These are phyloP conservation scores for Coemansia erecta DNA, from an alignment of 192 early-diverging fungal species.

Conservation along the genomic window DNA sequence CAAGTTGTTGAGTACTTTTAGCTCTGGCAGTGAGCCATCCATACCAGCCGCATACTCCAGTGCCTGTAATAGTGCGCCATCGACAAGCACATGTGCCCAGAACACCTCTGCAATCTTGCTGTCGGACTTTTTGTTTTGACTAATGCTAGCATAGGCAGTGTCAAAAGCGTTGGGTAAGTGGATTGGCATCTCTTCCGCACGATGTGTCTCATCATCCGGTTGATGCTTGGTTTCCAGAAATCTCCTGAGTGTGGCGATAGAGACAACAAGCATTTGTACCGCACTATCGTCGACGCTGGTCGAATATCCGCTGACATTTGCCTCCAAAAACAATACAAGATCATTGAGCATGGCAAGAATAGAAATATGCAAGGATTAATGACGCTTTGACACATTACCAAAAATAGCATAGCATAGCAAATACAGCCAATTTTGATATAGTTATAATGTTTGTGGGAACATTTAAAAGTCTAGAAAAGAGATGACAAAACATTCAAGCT, in stretches of 20 bases:
- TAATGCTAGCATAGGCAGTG: not conserved
- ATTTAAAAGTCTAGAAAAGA: not conserved
- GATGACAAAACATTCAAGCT: too few species aligned
- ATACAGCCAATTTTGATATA: not conserved
- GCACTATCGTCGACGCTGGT: not conserved
- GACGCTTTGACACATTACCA: too few species aligned
- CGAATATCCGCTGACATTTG: not conserved
- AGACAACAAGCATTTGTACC: not conserved
- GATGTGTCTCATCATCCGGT: too few species aligned
- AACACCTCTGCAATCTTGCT: constrained; percentile 10
- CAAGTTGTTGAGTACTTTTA: constrained; percentile 18
- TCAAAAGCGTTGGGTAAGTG: not conserved
- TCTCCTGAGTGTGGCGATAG: not conserved
- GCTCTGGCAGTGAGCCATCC: not conserved
- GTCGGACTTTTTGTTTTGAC: not conserved
- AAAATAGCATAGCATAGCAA: not conserved
- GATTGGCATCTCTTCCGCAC: too few species aligned
- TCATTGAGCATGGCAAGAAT: not conserved
- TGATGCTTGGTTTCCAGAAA: too few species aligned
- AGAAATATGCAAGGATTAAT: not conserved
- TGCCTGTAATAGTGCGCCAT: constrained; percentile 17
- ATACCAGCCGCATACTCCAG: constrained; percentile 5
- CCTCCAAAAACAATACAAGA: constrained; percentile 2
- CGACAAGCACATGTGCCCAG: constrained; percentile 15
- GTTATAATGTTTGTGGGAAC: not conserved